These are phyloP conservation scores for Patellifolia procumbens DNA, from an alignment of 179 eudicot species.

Conservation along the genomic window DNA sequence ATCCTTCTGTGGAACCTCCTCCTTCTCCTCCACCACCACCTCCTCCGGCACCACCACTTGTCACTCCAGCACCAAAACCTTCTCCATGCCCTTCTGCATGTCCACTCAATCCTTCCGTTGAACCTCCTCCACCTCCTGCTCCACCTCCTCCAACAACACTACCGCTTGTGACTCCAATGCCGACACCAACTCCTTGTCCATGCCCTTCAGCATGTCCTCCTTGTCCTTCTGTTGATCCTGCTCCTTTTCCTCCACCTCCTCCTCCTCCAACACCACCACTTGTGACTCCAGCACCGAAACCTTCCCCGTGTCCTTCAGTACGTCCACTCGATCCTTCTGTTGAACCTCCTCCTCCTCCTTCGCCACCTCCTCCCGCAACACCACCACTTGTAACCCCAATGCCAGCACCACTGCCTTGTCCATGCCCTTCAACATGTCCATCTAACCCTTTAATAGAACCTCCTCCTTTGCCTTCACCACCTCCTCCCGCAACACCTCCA, in stretches of 20 bases:
- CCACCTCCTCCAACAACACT: slow-evolving; percentile 16
- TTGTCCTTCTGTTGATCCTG: not conserved
- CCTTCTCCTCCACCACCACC: slow-evolving; percentile 13
- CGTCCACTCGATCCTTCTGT: not conserved
- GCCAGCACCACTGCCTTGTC: not conserved
- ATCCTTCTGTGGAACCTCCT: slow-evolving; percentile 4
- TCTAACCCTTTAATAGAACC: not conserved
- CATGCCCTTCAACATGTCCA: slow-evolving; percentile 22
- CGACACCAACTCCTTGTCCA: not conserved
- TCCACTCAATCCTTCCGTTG: not conserved
- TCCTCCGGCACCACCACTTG: not conserved
- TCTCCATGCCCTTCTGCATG: slow-evolving; percentile 13
- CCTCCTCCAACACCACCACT: slow-evolving; percentile 27
- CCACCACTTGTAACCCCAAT: not conserved
- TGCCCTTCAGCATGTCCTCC: not conserved
- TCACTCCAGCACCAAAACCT: slow-evolving; percentile 4
- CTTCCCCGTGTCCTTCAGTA: too few relatives aligned
- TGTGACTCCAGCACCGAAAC: slow-evolving; percentile 15
- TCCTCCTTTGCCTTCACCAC: slow-evolving; percentile 20
- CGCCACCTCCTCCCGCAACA: slow-evolving; percentile 17
- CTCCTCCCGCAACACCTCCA: slow-evolving; percentile 15
- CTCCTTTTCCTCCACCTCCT: slow-evolving; percentile 24
- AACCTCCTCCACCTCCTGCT: not conserved
- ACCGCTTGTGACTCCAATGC: not conserved
- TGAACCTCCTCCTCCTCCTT: too few relatives aligned